Conservation (phyloP, 768 basidiomycete species). For the Auricularia auricula-judae region DNA sequence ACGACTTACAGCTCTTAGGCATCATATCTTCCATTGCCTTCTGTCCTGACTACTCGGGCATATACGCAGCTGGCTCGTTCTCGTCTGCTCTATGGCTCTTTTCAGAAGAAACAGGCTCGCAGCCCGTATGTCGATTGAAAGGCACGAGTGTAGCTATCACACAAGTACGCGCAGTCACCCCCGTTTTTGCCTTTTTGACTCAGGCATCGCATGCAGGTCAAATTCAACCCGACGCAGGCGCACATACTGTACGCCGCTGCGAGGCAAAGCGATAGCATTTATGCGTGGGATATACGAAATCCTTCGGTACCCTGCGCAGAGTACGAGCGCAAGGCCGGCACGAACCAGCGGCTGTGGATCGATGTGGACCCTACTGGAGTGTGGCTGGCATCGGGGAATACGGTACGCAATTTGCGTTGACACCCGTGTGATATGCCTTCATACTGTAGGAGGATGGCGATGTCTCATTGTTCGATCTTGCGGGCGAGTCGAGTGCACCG, state of each 20-base stretch:
- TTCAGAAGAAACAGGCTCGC: slow-evolving; percentile 42
- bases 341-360: slow-evolving; percentile 74
- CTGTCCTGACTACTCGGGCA: slow-evolving; percentile 45
- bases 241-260: slow-evolving; percentile 73
- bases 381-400: slow-evolving; percentile 55
- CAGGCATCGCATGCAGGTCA: slow-evolving; percentile 33
- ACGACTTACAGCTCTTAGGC: slow-evolving; percentile 25
- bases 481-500: slow-evolving; percentile 14
- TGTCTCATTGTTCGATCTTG: slow-evolving; percentile 49
- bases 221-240: slow-evolving; percentile 65
- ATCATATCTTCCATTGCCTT: slow-evolving; percentile 82
- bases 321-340: slow-evolving; percentile 24
- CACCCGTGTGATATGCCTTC: neutral
- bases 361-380: slow-evolving; percentile 61
- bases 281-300: slow-evolving; percentile 72
- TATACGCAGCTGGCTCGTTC: slow-evolving; percentile 64
- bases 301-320: slow-evolving; percentile 28
- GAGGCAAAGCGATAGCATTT: slow-evolving; percentile 49
- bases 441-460: slow-evolving; percentile 37
- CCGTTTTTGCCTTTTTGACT: slow-evolving; percentile 27
- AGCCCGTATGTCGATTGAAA: slow-evolving; percentile 51
- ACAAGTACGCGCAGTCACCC: slow-evolving; percentile 32
- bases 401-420: slow-evolving; percentile 33
- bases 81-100: slow-evolving; percentile 55
- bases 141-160: slow-evolving; percentile 34